Percentiles rank a stretch among this genome's conserved stretches.
phyloP scores from a whole-genome alignment of 257 asterid species.

The Fraxinus pennsylvanica region DNA sequence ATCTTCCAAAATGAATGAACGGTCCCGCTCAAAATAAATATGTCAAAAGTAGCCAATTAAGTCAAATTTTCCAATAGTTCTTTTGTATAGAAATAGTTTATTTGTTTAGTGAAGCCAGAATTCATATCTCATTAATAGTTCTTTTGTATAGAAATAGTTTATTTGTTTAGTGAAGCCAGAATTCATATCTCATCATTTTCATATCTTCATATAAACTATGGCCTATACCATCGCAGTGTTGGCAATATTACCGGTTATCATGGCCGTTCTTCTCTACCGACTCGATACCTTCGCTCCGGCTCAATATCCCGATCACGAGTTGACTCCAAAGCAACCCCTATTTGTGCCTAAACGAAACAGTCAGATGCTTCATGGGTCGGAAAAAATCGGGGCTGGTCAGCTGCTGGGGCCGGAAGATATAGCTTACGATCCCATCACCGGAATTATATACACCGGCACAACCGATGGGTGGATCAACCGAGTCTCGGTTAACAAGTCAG shows the following conservation, averaged over 20 bases:
- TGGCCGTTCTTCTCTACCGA: conserved; percentile 51
- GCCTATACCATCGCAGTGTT: conserved; percentile 27
- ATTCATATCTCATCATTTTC: no score
- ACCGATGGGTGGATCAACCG: conserved; percentile 79
- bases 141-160: no score
- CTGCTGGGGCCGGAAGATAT: conserved; percentile 72
- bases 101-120: no score
- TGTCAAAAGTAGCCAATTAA: no score
- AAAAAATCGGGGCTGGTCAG: conserved; percentile 62
- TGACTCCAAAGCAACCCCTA: conserved; percentile 28
- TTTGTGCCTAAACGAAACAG: conserved; percentile 42
- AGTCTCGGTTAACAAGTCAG: conserved; percentile 45
- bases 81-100: no score
- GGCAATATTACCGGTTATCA: conserved; percentile 41
- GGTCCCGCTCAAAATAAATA: no score
- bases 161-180: no score
- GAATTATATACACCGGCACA: conserved; percentile 68
- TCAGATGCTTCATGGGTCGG: conserved; percentile 56
- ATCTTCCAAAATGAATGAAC: no score
- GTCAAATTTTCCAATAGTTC: no score
- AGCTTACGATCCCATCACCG: conserved; percentile 56
- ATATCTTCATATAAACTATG: background rate
- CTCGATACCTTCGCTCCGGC: conserved; percentile 71
- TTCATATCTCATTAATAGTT: no score
- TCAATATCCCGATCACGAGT: conserved; percentile 44